Evolutionary conservation across 108 stramenopile genomes (phyloP).

Genomic region (Nitzschia palea): DNA sequence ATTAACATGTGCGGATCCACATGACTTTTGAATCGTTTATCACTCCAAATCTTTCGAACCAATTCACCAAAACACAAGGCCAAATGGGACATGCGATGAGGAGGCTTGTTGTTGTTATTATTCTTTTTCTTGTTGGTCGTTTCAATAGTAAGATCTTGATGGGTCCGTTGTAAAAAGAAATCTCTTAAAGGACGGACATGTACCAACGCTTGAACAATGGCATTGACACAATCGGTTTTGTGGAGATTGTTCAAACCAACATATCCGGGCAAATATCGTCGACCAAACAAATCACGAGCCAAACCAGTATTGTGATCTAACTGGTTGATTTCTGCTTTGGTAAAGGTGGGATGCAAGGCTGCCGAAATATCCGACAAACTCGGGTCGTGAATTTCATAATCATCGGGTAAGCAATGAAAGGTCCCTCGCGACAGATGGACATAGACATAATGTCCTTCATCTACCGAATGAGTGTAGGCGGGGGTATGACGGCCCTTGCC

Average conservation of each 20-base stretch:
- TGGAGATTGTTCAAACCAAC: conserved; percentile 94
- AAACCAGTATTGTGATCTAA: conserved; percentile 79
- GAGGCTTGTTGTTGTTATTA: conserved; percentile 28
- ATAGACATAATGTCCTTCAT: conserved; percentile 92
- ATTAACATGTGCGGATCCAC: conserved; percentile 97
- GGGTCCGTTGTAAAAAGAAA: conserved; percentile 76
- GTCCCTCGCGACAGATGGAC: conserved; percentile 81
- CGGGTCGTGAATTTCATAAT: conserved; percentile 91
- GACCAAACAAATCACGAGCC: conserved; percentile 89
- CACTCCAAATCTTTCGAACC: conserved; percentile 93
- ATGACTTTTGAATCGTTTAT: conserved; percentile 88
- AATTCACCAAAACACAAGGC: conserved; percentile 88
- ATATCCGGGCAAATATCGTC: conserved; percentile 94
- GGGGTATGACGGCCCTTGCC: conserved; percentile 91
- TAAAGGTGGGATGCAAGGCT: conserved; percentile 85
- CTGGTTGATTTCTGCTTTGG: conserved; percentile 55
- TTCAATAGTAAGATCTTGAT: conserved; percentile 16
- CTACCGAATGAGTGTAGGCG: conserved; percentile 93
- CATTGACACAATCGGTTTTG: conserved; percentile 93
- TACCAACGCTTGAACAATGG: conserved; percentile 88
- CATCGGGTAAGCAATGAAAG: conserved; percentile 95
- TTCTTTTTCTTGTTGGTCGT: conserved; percentile 8
- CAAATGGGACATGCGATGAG: conserved; percentile 49
- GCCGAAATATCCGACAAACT: conserved; percentile 85
- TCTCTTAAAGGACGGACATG: conserved; percentile 92